Percentiles rank a stretch among this genome's conserved stretches.
Evolutionary conservation across 768 basidiomycete species (phyloP).

Genomic region (Mycena floridula): DNA sequence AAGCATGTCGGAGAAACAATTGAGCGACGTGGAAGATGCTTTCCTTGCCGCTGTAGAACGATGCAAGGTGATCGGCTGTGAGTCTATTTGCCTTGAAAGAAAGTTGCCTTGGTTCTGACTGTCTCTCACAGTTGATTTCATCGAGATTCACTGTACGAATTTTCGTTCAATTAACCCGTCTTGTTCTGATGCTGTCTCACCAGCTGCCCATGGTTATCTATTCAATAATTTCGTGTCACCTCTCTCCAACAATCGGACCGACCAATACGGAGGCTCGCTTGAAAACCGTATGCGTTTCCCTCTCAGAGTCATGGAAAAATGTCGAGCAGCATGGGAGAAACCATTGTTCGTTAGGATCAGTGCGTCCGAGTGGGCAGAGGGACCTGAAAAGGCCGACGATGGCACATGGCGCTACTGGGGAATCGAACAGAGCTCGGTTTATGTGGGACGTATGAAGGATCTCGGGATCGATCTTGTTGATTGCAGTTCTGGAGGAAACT

Average conservation of each 20-base stretch:
- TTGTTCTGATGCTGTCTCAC: no score
- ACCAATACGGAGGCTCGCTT: slow-evolving; percentile 67
- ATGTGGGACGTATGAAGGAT: slow-evolving; percentile 48
- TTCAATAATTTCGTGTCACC: slow-evolving; percentile 66
- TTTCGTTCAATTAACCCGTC: no score
- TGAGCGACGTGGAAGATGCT: slow-evolving; percentile 53
- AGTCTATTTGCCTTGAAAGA: slow-evolving; percentile 13
- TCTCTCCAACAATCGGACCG: slow-evolving; percentile 64
- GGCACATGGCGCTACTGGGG: slow-evolving; percentile 69
- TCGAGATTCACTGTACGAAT: slow-evolving; percentile 73
- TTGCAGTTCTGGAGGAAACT: slow-evolving; percentile 63
- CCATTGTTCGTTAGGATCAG: slow-evolving; percentile 72
- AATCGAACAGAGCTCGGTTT: slow-evolving; percentile 64
- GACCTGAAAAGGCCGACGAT: slow-evolving; percentile 46
- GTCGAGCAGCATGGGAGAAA: slow-evolving; percentile 57
- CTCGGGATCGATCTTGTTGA: slow-evolving; percentile 77
- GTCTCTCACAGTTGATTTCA: slow-evolving; percentile 58
- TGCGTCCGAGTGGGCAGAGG: slow-evolving; percentile 61
- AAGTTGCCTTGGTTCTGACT: not conserved
- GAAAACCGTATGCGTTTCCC: slow-evolving; percentile 70
- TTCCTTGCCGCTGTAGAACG: slow-evolving; percentile 51
- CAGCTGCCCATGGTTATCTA: slow-evolving; percentile 69
- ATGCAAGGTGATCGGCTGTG: slow-evolving; percentile 58
- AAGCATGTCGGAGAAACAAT: slow-evolving; percentile 46
- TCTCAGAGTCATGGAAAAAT: slow-evolving; percentile 45